phyloP scores from a whole-genome alignment of 176 grass and related monocot genomes.

The Cymbopogon citratus region DNA sequence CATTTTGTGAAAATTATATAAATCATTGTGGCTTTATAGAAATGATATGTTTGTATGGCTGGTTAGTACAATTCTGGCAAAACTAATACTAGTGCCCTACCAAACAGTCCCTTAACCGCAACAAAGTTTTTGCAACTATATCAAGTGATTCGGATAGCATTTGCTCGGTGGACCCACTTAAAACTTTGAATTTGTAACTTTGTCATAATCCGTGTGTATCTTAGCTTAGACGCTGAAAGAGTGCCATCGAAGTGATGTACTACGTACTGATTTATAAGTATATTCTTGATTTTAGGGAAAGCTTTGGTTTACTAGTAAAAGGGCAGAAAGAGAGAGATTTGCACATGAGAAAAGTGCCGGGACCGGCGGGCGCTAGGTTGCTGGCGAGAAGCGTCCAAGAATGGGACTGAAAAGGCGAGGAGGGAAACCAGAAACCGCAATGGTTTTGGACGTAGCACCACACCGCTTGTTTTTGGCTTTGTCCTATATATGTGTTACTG shows the following conservation, averaged over 20 bases:
- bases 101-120: too few relatives aligned
- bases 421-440: not conserved
- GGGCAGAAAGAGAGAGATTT: not conserved
- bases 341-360: not conserved
- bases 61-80: too few relatives aligned
- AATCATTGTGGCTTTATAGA: too few relatives aligned
- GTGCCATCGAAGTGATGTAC: not conserved
- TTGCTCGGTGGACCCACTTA: too few relatives aligned
- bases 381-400: not conserved
- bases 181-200: not conserved
- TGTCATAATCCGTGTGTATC: too few relatives aligned
- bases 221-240: not conserved
- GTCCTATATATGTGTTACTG: not conserved
- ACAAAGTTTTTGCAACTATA: too few relatives aligned
- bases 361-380: not conserved
- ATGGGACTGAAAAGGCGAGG: not conserved
- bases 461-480: not conserved
- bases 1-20: too few relatives aligned
- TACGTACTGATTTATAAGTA: not conserved
- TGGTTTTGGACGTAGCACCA: not conserved
- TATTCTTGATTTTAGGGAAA: not conserved
- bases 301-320: not conserved
- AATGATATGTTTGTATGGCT: too few relatives aligned
- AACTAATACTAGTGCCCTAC: too few relatives aligned
- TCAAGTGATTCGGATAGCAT: too few relatives aligned